phyloP scores from a whole-genome alignment of 73 alveolate genomes.

The Strombidium stylifer region DNA sequence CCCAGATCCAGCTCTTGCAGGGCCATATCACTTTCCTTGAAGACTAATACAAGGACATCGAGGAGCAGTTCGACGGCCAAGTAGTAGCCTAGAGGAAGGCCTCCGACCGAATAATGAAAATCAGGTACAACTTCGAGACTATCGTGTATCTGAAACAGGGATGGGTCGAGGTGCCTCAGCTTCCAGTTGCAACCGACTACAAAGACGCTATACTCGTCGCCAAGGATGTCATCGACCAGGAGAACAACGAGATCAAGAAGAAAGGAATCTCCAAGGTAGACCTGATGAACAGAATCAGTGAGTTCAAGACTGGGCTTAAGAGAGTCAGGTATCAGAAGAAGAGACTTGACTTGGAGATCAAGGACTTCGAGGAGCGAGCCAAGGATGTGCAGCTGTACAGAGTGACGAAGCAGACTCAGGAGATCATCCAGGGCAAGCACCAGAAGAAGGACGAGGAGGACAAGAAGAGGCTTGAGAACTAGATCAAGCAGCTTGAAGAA shows the following conservation, averaged over 20 bases:
- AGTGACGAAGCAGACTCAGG: slow-evolving; percentile 87
- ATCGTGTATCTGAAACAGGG: slow-evolving; percentile 74
- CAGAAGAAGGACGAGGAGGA: slow-evolving; percentile 86
- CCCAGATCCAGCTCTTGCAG: slow-evolving; percentile 29
- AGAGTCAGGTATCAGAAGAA: slow-evolving; percentile 59
- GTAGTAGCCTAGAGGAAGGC: slow-evolving; percentile 41
- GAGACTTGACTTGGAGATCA: slow-evolving; percentile 57
- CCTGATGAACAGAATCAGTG: slow-evolving; percentile 47
- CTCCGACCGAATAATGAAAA: slow-evolving; percentile 44
- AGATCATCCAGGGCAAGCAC: slow-evolving; percentile 87
- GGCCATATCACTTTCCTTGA: slow-evolving; percentile 47
- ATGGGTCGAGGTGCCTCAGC: slow-evolving; percentile 80
- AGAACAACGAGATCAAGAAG: slow-evolving; percentile 58
- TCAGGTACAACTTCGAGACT: slow-evolving; percentile 67
- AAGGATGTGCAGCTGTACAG: slow-evolving; percentile 85
- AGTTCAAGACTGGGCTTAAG: slow-evolving; percentile 53
- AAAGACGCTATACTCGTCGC: slow-evolving; percentile 72
- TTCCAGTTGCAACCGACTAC: slow-evolving; percentile 88
- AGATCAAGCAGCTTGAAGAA: slow-evolving; percentile 74
- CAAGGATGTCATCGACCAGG: slow-evolving; percentile 73
- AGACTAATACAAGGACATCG: slow-evolving; percentile 9
- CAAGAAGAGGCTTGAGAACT: slow-evolving; percentile 70
- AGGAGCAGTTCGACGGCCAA: slow-evolving; percentile 27
- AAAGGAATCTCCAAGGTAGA: slow-evolving; percentile 69
- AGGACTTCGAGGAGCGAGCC: slow-evolving; percentile 69